Evolutionary conservation across 495 filamentous ascomycete genomes (phyloP).

Genomic region (Pseudoneurospora amorphoporcata): DNA sequence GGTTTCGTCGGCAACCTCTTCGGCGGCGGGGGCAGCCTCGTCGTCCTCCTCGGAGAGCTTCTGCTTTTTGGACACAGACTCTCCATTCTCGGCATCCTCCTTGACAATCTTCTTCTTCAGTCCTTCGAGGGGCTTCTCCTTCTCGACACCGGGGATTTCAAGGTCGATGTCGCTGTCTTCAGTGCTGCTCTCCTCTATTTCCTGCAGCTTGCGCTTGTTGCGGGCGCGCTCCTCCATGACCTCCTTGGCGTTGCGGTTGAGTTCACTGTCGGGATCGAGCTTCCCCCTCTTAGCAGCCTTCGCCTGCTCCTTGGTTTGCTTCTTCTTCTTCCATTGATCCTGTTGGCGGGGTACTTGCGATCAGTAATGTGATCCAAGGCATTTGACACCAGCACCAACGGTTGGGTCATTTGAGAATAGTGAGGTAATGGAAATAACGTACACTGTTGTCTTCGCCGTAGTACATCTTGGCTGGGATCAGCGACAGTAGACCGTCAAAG

Average conservation of each 20-base stretch:
- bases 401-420: not conserved
- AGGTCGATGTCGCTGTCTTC: conserved; percentile 28
- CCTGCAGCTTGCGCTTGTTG: conserved; percentile 48
- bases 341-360: conserved; percentile 25
- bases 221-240: conserved; percentile 72
- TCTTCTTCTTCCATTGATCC: conserved; percentile 81
- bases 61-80: conserved; percentile 23
- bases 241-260: conserved; percentile 67
- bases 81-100: conserved; percentile 20
- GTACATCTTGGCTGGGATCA: conserved; percentile 90
- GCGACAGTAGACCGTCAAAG: conserved; percentile 82
- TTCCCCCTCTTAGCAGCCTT: conserved; percentile 69
- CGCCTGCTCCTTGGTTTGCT: conserved; percentile 77
- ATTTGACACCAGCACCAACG: conserved; percentile 7
- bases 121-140: conserved; percentile 45
- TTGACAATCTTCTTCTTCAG: conserved; percentile 36
- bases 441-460: conserved; percentile 80
- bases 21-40: conserved; percentile 7
- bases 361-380: conserved; percentile 8
- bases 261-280: conserved; percentile 68
- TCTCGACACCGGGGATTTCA: conserved; percentile 34
- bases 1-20: conserved; percentile 6
- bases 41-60: conserved; percentile 14
- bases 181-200: conserved; percentile 21
- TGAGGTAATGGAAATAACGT: conserved; percentile 31